Base-by-base conservation (phyloP, 768 basidiomycete species). In the Leucocoprinus birnbaumii region DNA sequence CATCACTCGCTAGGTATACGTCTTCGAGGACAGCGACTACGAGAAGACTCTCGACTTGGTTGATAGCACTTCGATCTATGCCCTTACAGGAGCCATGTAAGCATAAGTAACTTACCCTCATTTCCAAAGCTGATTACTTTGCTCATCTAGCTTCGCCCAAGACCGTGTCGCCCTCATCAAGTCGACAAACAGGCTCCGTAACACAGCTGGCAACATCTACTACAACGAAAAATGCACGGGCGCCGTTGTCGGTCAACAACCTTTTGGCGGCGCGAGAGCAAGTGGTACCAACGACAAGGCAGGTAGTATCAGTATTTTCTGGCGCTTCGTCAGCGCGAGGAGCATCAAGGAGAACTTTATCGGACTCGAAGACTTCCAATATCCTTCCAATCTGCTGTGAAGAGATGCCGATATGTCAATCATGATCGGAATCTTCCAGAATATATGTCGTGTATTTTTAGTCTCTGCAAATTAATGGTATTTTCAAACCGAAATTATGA, bases 281-380 rank as follows among this genome's bases (percentile, higher is more conserved):
- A 92, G 89, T 65, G 96, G 97, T 25, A 99, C 96, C 59, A 98
- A 98, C 76, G 97, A 98, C 71, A 99, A 98, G 74, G 94, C 95
- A 1, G 97, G 78, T 7, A 92, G 90, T 59, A 83, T 91, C 58
- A 75, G 73, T 62, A 80, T 83, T 44, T 83, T 82, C 61, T 80
- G 78, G 71, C 79, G 95, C 53, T 93, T 94, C 71, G 84, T 96
- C 57, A 86, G 86, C 53, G 85, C 91, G 49, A 80, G 97, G 66
- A 93, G 87, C 62, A 94, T 99, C 79, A 99, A 99, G 79, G 97
- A 99, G 77, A 94, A 89, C 68, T 98, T 98, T 64, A 84, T 95
- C 38, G 85, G 82, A 8, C 69, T 94, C 62, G 85, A 90, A 61
- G 83, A 87, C 40, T 89, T 88, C 73, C 65, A 69, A 7, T 99